Base-by-base conservation (phyloP, 805 yeast species). In the Zygosaccharomyces rouxii region DNA sequence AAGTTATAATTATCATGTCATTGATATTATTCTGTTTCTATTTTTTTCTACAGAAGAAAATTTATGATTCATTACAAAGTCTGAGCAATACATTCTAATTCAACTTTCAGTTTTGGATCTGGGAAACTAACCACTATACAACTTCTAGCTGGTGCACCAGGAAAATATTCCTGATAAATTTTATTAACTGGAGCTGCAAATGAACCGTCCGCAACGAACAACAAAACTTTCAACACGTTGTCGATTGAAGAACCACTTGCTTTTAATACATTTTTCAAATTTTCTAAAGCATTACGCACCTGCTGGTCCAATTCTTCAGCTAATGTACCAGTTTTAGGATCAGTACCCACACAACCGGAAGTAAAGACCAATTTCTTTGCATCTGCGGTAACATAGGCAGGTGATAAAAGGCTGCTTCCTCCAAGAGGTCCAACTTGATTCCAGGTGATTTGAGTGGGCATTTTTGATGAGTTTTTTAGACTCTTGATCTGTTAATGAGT, bases 61-160 rank as follows among this genome's bases (percentile, higher is more conserved):
- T 23, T n/a, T 7, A 13, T 11, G 26, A 9, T 38, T 38, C 13
- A 41, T 48, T 14, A 23, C n/a, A 38, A 38, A 19, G 44, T 29
- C 44, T 52, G 50, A 29, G 79, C 78, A 57, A 78, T 66, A 44
- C 74, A 72, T 56, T 79, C 83, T 47, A 78, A 58, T 58, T 79
- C 84, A 41, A 79, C 76, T 55, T 75, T 71, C 46, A 78, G 52
- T n/a, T 66, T 56, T 9, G 74, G 69, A 58, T 77, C 73, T 58
- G 80, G 79, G 66, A 79, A 78, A 6, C 67, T 72, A 29, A 75
- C 81, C 45, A 76, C 68, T 31, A 79, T 68, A 58, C 80, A 76
- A 41, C 77, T 71, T 68, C 84, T 72, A 6, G 80, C 79, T 16
- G 84, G 84, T 53, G 70, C 68, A 39, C 69, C 66, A 2, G 72